phyloP scores from a whole-genome alignment of 495 filamentous ascomycete species.

The Daldinia caldariorum region DNA sequence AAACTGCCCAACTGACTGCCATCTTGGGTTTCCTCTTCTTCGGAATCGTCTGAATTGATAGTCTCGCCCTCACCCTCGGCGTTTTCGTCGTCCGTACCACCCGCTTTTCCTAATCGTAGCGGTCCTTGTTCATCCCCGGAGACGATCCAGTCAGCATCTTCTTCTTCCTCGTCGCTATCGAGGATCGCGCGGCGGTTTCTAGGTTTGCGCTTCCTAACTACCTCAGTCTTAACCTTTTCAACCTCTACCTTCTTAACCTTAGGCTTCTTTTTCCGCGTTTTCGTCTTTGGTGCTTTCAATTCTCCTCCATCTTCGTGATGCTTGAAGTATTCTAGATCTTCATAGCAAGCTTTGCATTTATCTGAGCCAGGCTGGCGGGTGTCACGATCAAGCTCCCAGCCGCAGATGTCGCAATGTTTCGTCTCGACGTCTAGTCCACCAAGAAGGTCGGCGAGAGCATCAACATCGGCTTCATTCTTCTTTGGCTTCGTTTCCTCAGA shows the following conservation, averaged over 20 bases:
- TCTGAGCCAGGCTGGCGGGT: slow-evolving; percentile 65
- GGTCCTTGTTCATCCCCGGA: slow-evolving; percentile 66
- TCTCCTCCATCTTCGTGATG: slow-evolving; percentile 49
- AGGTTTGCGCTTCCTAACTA: slow-evolving; percentile 54
- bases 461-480: slow-evolving; percentile 66
- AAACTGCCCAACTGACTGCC: slow-evolving; percentile 60
- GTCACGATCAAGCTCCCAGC: slow-evolving; percentile 69
- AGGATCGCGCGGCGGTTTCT: slow-evolving; percentile 64
- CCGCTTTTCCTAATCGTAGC: slow-evolving; percentile 74
- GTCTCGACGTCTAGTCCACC: slow-evolving; percentile 81
- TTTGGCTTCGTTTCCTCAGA: slow-evolving; percentile 67
- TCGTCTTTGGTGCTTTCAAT: slow-evolving; percentile 43
- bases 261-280: slow-evolving; percentile 50
- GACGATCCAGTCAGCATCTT: slow-evolving; percentile 80
- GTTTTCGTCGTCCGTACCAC: slow-evolving; percentile 84
- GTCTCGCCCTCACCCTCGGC: slow-evolving; percentile 85
- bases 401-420: slow-evolving; percentile 90
- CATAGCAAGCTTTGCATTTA: slow-evolving; percentile 74
- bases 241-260: slow-evolving; percentile 58
- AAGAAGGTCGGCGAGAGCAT: slow-evolving; percentile 85
- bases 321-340: slow-evolving; percentile 64
- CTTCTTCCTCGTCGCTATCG: slow-evolving; percentile 75
- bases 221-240: slow-evolving; percentile 57
- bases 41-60: slow-evolving; percentile 71
- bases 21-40: slow-evolving; percentile 54